These are phyloP conservation scores for Skeletonema potamos DNA, from an alignment of 108 stramenopile genomes.

Conservation along the genomic window DNA sequence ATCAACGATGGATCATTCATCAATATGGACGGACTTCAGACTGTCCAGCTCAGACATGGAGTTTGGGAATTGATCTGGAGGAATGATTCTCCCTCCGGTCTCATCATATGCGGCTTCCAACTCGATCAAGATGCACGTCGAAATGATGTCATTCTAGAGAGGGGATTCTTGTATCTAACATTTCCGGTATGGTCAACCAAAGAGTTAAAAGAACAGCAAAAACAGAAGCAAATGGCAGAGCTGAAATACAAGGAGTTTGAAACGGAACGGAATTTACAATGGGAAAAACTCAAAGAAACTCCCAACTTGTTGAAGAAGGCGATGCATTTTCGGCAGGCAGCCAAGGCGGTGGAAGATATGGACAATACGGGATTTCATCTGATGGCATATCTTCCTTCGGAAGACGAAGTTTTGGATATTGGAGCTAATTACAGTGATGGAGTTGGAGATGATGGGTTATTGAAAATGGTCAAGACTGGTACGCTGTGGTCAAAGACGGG, in stretches of 20 bases:
- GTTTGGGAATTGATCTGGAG: constrained; percentile 37
- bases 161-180: constrained; percentile 35
- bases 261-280: constrained; percentile 17
- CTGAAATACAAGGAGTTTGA: constrained; percentile 10
- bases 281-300: constrained; percentile 22
- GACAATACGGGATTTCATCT: constrained; percentile 3
- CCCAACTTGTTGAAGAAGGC: constrained; percentile 44
- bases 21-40: constrained; percentile 17
- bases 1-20: constrained; percentile 17
- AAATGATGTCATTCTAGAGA: constrained; percentile 27
- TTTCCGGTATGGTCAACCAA: constrained; percentile 41
- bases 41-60: constrained; percentile 13
- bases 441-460: background rate
- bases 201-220: constrained; percentile 24
- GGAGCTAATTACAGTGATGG: background rate
- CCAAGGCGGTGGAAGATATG: constrained; percentile 23
- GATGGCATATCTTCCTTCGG: background rate
- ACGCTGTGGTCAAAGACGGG: constrained; percentile 17
- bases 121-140: constrained; percentile 27
- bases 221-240: constrained; percentile 4
- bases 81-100: constrained; percentile 18
- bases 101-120: constrained; percentile 30
- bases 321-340: constrained; percentile 33
- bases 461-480: constrained; percentile 14
- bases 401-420: constrained; percentile 16